Evolutionary conservation across 1,139 yeast species (phyloP), one percentile per base, ranked within the genome.

Genomic region (Suhomyces taliae): DNA sequence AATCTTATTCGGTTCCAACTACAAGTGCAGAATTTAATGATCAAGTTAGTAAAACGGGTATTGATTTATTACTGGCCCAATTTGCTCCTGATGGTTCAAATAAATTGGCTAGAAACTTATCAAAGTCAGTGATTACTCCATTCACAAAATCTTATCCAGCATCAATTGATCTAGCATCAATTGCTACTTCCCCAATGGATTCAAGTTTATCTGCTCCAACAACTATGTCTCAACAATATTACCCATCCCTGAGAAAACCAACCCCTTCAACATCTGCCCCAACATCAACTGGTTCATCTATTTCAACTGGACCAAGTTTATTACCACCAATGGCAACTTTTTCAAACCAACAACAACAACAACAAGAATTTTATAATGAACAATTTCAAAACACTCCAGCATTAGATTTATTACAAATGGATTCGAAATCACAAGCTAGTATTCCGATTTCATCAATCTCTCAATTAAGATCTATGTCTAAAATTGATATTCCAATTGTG

Each of bases 251-350:
- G 11, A 34, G 45, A 29, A 43, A 38, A 24, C 39, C 44, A 19
- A 41, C 45, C 8, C 32, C 40, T 7, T 29, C 32, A 5, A 40
- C 34, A 7, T 29, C 42, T 12, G 40, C 40, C 15, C 32, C 46
- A 7, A 29, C 37, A n/a, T 19, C 41, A 12, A 32, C 32, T 24
- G 29, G 29, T 4, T 9, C 32, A 14, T 37, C 43, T n/a, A 7
- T 39, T 10, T 34, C 41, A 34, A n/a, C 27, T 24, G 32, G 37
- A 7, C 34, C 49, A 15, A 45, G 66, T 63, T 24, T 70, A 15
- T 59, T 72, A 40, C 78, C 77, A n/a, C 73, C 77, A 4, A 70
- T 72, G 75, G 64, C 71, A 24, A 64, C 75, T 24, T 67, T 67
- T 41, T 51, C 66, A 2, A 55, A 50, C n/a, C 48, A 53, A 4